Conservation (phyloP, 352 stramenopile species). For the Aphanomyces invadans region DNA sequence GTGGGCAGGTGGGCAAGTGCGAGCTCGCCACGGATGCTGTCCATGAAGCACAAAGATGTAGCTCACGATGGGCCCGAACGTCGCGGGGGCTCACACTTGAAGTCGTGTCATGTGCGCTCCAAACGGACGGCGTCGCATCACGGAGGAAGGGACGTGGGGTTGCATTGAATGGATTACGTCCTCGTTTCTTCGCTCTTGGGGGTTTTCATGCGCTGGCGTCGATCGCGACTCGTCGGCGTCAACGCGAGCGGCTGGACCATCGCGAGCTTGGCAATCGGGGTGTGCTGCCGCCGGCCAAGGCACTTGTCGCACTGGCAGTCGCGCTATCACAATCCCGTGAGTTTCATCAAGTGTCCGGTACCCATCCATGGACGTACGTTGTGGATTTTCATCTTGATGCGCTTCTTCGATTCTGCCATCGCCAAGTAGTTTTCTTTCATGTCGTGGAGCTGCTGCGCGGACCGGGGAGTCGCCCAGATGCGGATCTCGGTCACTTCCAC, state of each 20-base stretch:
- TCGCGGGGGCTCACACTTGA: no score
- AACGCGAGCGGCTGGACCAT: constrained; percentile 21
- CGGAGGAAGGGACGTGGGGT: no score
- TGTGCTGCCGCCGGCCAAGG: constrained; percentile 45
- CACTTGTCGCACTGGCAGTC: constrained; percentile 79
- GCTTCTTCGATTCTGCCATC: constrained; percentile 70
- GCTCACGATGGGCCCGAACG: no score
- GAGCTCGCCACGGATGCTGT: no score
- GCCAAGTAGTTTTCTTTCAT: constrained; percentile 85
- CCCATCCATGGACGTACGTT: background rate
- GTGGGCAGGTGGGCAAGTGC: no score
- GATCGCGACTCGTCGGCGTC: constrained; percentile 5
- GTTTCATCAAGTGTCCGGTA: no score
- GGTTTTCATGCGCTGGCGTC: constrained; percentile 17
- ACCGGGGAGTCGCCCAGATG: constrained; percentile 64
- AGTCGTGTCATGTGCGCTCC: no score
- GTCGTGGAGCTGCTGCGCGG: constrained; percentile 61
- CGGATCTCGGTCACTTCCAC: constrained; percentile 71
- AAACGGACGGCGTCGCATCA: no score
- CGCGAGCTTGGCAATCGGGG: constrained; percentile 21
- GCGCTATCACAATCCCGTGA: no score
- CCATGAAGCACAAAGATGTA: no score
- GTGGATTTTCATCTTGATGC: constrained; percentile 81
- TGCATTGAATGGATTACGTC: background rate
- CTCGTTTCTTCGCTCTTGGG: constrained; percentile 22